Conservation (phyloP, 345 rosid species). For the Aurinia saxatilis region DNA sequence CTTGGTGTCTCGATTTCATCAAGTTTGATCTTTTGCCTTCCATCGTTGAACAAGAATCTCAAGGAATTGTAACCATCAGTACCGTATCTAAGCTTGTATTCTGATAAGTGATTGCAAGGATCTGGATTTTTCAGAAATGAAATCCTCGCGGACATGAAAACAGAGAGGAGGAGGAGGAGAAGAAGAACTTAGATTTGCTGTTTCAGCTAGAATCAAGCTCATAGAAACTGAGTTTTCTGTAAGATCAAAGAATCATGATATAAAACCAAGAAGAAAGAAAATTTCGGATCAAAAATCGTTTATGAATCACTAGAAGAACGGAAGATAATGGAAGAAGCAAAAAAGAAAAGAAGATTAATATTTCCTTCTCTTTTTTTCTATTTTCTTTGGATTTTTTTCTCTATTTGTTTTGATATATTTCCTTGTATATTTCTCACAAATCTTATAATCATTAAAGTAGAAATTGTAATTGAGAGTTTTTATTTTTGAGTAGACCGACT, state of each 20-base stretch:
- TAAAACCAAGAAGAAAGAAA: background rate
- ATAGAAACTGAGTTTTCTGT: too few relatives aligned
- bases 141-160: slow-evolving; percentile 46
- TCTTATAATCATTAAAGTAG: slow-evolving; percentile 23
- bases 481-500: slow-evolving; percentile 22
- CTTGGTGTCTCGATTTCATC: slow-evolving; percentile 37
- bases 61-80: slow-evolving; percentile 47
- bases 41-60: slow-evolving; percentile 37
- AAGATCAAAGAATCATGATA: slow-evolving; percentile 10
- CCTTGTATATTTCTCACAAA: background rate
- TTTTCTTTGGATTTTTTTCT: background rate
- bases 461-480: slow-evolving; percentile 23
- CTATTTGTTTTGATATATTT: background rate
- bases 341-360: background rate
- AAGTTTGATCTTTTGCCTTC: slow-evolving; percentile 42
- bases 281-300: slow-evolving; percentile 13
- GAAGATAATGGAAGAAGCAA: slow-evolving; percentile 10
- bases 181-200: slow-evolving; percentile 4
- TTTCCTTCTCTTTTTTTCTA: background rate
- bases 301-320: slow-evolving; percentile 19
- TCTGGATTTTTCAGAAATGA: slow-evolving; percentile 40
- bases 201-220: too few relatives aligned
- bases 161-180: background rate
- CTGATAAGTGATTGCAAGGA: slow-evolving; percentile 67
- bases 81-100: slow-evolving; percentile 66